These are phyloP conservation scores for Bolboschoenoplectus hybrid DNA, from an alignment of 202 grass and related monocot species.

Conservation along the genomic window DNA sequence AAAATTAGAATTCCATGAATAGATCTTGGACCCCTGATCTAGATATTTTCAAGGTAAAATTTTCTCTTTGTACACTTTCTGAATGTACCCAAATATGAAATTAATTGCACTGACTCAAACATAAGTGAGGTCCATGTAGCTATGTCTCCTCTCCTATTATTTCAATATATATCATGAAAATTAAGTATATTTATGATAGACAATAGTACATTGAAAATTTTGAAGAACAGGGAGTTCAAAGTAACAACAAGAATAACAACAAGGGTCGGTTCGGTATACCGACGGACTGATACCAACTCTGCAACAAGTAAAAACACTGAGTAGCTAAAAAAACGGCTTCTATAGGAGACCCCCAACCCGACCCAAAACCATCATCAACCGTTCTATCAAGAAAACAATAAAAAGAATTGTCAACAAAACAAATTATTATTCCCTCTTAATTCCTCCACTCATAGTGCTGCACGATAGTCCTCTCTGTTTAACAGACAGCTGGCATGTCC, in stretches of 20 bases:
- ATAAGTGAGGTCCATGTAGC: neutral
- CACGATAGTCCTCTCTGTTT: slow-evolving; percentile 17
- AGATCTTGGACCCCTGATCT: neutral
- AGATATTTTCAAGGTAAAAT: neutral
- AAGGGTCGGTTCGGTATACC: neutral
- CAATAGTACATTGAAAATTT: slow-evolving; percentile 11
- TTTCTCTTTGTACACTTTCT: neutral
- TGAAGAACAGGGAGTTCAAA: neutral
- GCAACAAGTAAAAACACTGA: slow-evolving; percentile 26
- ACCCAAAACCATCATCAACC: slow-evolving; percentile 47
- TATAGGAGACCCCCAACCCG: slow-evolving; percentile 46
- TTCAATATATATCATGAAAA: slow-evolving; percentile 15
- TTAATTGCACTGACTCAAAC: slow-evolving; percentile 1
- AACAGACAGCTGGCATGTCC: slow-evolving; percentile 68
- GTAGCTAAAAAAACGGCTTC: slow-evolving; percentile 44
- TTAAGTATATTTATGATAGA: slow-evolving; percentile 19
- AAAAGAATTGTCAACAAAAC: slow-evolving; percentile 72
- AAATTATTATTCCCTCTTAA: slow-evolving; percentile 45
- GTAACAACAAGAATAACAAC: slow-evolving; percentile 15
- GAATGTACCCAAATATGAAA: neutral
- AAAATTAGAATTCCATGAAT: neutral
- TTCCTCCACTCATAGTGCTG: slow-evolving; percentile 20
- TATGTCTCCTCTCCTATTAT: neutral
- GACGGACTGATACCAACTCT: slow-evolving; percentile 30
- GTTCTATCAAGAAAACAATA: slow-evolving; percentile 51